Percentiles rank a stretch among this genome's conserved stretches.
Evolutionary conservation across 2,329 filamentous ascomycete genomes (phyloP).

Genomic region (Aaosphaeria pasadenensis): DNA sequence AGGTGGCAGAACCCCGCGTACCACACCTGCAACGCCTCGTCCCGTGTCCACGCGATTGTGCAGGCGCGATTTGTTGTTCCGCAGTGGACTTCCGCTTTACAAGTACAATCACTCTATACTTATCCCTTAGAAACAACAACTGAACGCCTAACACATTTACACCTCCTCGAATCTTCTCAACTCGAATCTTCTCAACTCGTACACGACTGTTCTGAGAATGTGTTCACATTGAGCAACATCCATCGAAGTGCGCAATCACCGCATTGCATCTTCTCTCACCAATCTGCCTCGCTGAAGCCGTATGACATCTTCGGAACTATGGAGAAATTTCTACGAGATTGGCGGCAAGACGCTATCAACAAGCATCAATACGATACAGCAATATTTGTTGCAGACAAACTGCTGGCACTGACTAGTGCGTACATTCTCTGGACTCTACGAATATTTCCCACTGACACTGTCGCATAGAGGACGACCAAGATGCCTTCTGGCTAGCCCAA

Average conservation of each 20-base stretch:
- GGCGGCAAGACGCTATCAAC: slow-evolving; percentile 92
- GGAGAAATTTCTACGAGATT: slow-evolving; percentile 90
- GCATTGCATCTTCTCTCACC: not conserved
- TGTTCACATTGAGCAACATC: not conserved
- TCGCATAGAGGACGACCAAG: slow-evolving; percentile 75
- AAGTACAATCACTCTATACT: not conserved
- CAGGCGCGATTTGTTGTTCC: slow-evolving; percentile 3
- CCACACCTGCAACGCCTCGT: slow-evolving; percentile 1
- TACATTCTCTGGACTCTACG: slow-evolving; percentile 7
- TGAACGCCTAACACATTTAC: too few relatives aligned
- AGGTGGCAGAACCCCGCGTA: slow-evolving; percentile 11
- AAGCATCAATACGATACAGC: slow-evolving; percentile 96
- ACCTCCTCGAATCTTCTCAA: too few relatives aligned
- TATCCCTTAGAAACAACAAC: not conserved
- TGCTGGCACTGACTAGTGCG: slow-evolving; percentile 88
- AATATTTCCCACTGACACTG: slow-evolving; percentile 10
- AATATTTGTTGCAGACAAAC: slow-evolving; percentile 95
- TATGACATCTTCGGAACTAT: slow-evolving; percentile 47
- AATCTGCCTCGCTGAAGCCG: not conserved
- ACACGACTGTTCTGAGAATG: too few relatives aligned
- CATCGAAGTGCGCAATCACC: not conserved
- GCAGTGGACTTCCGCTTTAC: not conserved
- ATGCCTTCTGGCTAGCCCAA: slow-evolving; percentile 97
- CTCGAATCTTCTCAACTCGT: too few relatives aligned
- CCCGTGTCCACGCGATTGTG: slow-evolving; percentile 16